Conservation (phyloP, 106 monocot species). For the Platanthera guangdongensis region DNA sequence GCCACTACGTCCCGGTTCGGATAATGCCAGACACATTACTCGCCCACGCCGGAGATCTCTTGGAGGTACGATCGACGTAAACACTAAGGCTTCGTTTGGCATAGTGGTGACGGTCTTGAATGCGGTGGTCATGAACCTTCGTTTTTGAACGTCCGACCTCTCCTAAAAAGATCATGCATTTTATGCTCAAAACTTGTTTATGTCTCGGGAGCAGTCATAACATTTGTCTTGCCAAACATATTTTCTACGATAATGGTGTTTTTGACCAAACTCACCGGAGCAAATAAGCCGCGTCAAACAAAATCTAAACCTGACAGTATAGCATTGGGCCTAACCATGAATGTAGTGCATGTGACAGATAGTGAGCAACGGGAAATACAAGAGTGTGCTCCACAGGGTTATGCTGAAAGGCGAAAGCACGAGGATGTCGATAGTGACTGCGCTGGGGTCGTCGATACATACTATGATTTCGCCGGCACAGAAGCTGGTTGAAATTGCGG, state of each 20-base stretch:
- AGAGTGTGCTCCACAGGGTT: slow-evolving; percentile 7
- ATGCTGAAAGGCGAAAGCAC: not conserved
- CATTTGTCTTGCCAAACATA: no score
- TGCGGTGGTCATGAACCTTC: no score
- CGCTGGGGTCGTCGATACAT: not conserved
- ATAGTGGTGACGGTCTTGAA: no score
- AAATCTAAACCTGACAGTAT: no score
- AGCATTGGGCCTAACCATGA: no score
- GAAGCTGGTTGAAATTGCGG: not conserved
- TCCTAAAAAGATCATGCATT: no score
- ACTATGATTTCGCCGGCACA: not conserved
- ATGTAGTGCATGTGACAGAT: not conserved
- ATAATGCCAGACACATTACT: not conserved
- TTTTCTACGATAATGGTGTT: no score
- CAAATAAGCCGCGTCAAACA: no score
- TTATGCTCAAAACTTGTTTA: no score
- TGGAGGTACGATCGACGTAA: slow-evolving; percentile 17
- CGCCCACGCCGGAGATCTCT: not conserved
- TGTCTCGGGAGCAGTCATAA: no score
- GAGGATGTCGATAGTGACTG: not conserved
- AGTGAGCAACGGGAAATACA: slow-evolving; percentile 12
- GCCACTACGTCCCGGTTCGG: not conserved
- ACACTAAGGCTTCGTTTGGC: not conserved
- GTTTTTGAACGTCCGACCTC: no score
- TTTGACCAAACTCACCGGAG: no score